Percentiles rank a stretch among this genome's conserved stretches.
Conservation (phyloP, 2,329 filamentous ascomycete species). For the Lachnellula arida region DNA sequence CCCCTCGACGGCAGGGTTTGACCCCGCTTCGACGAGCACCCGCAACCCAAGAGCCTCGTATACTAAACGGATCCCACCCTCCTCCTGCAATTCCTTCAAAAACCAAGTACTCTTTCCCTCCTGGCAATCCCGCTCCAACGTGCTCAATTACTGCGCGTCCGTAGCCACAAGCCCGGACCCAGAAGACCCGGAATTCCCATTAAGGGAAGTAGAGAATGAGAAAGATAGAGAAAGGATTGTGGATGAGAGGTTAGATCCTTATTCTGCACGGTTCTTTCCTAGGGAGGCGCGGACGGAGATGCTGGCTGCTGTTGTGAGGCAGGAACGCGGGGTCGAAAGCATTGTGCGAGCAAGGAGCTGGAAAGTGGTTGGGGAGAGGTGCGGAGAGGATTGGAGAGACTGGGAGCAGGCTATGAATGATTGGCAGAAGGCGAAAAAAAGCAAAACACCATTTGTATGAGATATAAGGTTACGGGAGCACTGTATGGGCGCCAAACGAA, state of each 20-base stretch:
- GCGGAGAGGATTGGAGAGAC: conserved; percentile 51
- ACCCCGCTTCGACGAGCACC: conserved; percentile 69
- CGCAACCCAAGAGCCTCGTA: conserved; percentile 48
- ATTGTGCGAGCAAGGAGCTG: conserved; percentile 81
- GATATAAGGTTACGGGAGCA: not conserved
- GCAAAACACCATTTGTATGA: not conserved
- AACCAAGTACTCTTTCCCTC: conserved; percentile 76
- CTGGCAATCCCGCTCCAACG: conserved; percentile 78
- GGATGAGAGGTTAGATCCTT: conserved; percentile 87
- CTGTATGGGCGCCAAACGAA: not conserved
- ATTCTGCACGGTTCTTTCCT: conserved; percentile 78
- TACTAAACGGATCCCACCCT: conserved; percentile 51
- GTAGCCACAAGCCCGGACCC: conserved; percentile 86
- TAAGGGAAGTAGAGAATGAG: conserved; percentile 66
- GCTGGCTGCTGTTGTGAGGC: conserved; percentile 66
- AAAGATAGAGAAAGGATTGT: conserved; percentile 69
- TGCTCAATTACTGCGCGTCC: conserved; percentile 82
- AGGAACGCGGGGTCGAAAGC: conserved; percentile 70
- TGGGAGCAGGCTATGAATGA: conserved; percentile 62
- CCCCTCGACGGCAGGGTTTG: conserved; percentile 67
- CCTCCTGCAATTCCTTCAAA: conserved; percentile 68
- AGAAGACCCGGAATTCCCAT: conserved; percentile 71
- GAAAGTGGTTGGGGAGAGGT: conserved; percentile 71
- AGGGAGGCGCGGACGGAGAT: conserved; percentile 75
- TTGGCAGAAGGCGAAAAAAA: conserved; percentile 46